A percentile compares a stretch with the other conserved stretches of the same genome.
Conservation (phyloP, 73 alveolate genomes). For the Chromera velia region DNA sequence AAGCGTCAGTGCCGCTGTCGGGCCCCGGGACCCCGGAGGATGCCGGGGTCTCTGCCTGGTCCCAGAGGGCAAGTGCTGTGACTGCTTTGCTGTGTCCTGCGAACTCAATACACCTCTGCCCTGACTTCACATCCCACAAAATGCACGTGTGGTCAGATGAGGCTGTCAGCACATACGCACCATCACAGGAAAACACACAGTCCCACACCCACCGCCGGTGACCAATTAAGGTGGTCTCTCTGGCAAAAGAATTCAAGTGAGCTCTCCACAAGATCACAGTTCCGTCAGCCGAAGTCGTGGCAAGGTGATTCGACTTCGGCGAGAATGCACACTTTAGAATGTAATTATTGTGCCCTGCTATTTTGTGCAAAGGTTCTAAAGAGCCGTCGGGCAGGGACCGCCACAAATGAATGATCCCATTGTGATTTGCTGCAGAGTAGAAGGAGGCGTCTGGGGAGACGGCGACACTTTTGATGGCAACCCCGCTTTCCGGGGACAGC, state of each 20-base stretch:
- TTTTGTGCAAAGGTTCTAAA: slow-evolving; percentile 42
- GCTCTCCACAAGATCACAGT: background rate
- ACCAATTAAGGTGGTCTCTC: background rate
- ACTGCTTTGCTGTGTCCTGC: slow-evolving; percentile 61
- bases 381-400: slow-evolving; percentile 50
- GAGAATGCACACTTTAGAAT: slow-evolving; percentile 39
- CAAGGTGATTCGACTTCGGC: background rate
- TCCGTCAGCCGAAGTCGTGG: background rate
- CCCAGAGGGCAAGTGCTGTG: slow-evolving; percentile 53
- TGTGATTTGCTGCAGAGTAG: slow-evolving; percentile 67
- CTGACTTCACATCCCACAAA: slow-evolving; percentile 70
- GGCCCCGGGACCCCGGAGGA: too few relatives aligned
- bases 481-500: slow-evolving; percentile 58
- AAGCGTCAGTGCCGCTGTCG: too few relatives aligned
- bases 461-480: slow-evolving; percentile 60
- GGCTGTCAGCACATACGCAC: slow-evolving; percentile 66
- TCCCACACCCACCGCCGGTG: slow-evolving; percentile 85
- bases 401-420: slow-evolving; percentile 61
- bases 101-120: slow-evolving; percentile 53
- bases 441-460: slow-evolving; percentile 71
- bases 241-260: background rate
- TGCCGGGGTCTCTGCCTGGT: too few relatives aligned
- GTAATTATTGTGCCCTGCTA: slow-evolving; percentile 51
- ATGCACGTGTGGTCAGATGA: slow-evolving; percentile 65
- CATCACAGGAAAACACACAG: slow-evolving; percentile 70